A percentile compares a stretch with the other conserved stretches of the same genome.
Evolutionary conservation across 2,329 filamentous ascomycete species (phyloP).

Genomic region (Diplodia scrobiculata): DNA sequence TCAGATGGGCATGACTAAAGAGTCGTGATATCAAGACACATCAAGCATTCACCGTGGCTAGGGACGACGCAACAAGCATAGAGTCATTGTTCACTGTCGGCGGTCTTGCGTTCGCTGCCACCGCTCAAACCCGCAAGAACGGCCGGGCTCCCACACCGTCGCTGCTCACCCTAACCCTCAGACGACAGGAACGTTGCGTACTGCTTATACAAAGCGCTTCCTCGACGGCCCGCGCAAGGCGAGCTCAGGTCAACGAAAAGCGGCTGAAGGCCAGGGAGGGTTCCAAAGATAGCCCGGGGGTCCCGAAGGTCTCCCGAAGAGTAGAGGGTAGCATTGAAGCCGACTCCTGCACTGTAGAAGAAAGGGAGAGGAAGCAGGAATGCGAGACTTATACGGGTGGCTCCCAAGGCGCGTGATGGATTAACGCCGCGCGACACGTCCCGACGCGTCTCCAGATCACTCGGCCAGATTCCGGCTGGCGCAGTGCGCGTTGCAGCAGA

Average conservation of each 20-base stretch:
- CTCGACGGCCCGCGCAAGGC: not conserved
- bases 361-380: not conserved
- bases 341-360: not conserved
- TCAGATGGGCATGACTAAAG: too few species aligned
- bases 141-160: too few species aligned
- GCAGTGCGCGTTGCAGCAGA: not conserved
- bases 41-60: too few species aligned
- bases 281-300: not conserved
- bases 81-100: too few species aligned
- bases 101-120: too few species aligned
- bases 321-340: not conserved
- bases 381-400: too few species aligned
- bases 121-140: too few species aligned
- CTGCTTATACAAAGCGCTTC: not conserved
- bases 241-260: not conserved
- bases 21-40: too few species aligned
- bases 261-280: not conserved
- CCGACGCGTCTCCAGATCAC: not conserved
- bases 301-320: not conserved
- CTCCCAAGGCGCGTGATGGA: not conserved
- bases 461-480: not conserved
- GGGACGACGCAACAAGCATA: too few species aligned
- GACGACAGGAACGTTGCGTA: too few species aligned
- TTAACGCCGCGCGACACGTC: not conserved
- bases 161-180: too few species aligned